phyloP scores from a whole-genome alignment of 352 stramenopile genomes.

The Lagenidium sp. region DNA sequence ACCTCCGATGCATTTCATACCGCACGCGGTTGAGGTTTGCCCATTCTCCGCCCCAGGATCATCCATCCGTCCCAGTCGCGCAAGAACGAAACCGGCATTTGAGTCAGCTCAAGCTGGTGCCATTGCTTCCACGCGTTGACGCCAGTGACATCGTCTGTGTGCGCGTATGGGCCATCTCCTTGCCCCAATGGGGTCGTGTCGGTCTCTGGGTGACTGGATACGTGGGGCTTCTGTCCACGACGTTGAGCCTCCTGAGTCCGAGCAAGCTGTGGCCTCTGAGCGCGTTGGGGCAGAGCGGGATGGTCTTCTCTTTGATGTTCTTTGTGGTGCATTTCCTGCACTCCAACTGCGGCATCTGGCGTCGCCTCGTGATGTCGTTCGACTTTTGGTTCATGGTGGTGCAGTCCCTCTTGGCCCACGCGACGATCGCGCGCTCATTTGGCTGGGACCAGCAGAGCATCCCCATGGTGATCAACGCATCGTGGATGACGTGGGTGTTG shows the following conservation, averaged over 20 bases:
- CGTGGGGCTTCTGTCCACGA: too few species aligned
- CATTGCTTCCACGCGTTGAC: too few species aligned
- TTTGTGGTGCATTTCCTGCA: not conserved
- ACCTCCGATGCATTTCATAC: constrained; percentile 1
- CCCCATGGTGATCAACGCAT: not conserved
- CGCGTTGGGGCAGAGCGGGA: too few species aligned
- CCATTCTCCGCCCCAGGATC: not conserved
- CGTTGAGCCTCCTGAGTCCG: too few species aligned
- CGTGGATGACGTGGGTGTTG: constrained; percentile 12
- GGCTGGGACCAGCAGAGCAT: constrained; percentile 3
- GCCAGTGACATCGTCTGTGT: too few species aligned
- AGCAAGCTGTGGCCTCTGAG: too few species aligned
- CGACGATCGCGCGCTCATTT: constrained; percentile 8
- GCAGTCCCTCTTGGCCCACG: constrained; percentile 4
- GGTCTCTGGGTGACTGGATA: too few species aligned
- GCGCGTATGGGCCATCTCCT: too few species aligned
- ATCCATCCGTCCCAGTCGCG: not conserved
- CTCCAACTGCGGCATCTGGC: not conserved
- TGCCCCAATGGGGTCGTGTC: too few species aligned
- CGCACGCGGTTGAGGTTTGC: not conserved
- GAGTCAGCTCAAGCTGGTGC: not conserved
- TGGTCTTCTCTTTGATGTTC: constrained; percentile 1
- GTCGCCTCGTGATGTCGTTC: constrained; percentile 6
- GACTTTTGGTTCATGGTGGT: constrained; percentile 15
- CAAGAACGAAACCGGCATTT: not conserved